A percentile compares a stretch with the other conserved stretches of the same genome.
Conservation (phyloP, 1,139 yeast genomes). For the Diutina rugosa region DNA sequence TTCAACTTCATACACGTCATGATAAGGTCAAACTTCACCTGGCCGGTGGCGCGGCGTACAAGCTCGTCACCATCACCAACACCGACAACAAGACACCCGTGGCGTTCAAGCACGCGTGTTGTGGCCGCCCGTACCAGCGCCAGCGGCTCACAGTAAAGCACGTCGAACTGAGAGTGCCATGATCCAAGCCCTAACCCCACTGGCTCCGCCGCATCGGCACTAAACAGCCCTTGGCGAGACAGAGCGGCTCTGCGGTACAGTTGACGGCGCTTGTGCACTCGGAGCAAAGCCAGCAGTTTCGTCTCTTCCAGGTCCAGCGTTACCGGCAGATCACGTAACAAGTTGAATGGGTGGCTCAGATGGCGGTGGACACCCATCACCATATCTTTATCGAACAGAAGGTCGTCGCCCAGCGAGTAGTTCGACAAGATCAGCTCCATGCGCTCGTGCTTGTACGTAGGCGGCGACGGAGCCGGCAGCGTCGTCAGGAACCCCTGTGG, state of each 20-base stretch:
- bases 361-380: not conserved
- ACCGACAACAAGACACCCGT: conserved; percentile 75
- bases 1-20: conserved; percentile 63
- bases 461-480: not conserved
- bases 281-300: conserved; percentile 13
- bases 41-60: conserved; percentile 70
- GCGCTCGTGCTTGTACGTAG: not conserved
- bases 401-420: not conserved
- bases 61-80: conserved; percentile 76
- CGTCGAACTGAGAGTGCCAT: conserved; percentile 22
- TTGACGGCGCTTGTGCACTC: conserved; percentile 42
- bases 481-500: not conserved
- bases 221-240: not conserved
- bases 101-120: conserved; percentile 47
- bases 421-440: not conserved
- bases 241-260: not conserved
- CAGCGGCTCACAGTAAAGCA: conserved; percentile 76
- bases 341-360: not conserved
- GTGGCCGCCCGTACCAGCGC: conserved; percentile 69
- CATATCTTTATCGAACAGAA: not conserved
- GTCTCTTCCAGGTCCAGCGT: conserved; percentile 2
- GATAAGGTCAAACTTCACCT: conserved; percentile 73
- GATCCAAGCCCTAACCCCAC: not conserved
- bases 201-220: not conserved
- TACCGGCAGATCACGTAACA: not conserved